A percentile compares a stretch with the other conserved stretches of the same genome.
Evolutionary conservation across 129 eudicot species (phyloP).

Genomic region (Artemisia tridentata): DNA sequence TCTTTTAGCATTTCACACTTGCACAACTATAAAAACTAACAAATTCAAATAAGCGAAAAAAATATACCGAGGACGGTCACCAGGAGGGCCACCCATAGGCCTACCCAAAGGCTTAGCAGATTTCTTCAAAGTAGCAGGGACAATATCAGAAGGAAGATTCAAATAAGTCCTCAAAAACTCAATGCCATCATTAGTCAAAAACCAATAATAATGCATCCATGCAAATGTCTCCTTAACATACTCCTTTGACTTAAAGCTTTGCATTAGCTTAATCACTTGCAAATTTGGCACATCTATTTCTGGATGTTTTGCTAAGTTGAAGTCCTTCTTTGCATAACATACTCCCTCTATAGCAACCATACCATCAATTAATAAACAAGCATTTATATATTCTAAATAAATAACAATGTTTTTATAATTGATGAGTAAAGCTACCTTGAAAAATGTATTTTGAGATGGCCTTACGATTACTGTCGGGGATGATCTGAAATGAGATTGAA

Average conservation of each 20-base stretch:
- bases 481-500: conserved; percentile 45
- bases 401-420: no score
- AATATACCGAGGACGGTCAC: conserved; percentile 77
- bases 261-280: conserved; percentile 95
- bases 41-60: no score
- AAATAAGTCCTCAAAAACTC: conserved; percentile 88
- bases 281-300: conserved; percentile 86
- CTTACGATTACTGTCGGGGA: conserved; percentile 76
- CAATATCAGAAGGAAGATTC: conserved; percentile 88
- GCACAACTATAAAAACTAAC: background rate
- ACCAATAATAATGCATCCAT: conserved; percentile 97
- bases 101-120: conserved; percentile 79
- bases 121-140: conserved; percentile 87
- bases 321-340: conserved; percentile 80
- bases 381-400: no score
- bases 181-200: conserved; percentile 84
- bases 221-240: conserved; percentile 93
- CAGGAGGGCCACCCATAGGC: conserved; percentile 72
- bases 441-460: conserved; percentile 84
- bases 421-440: conserved; percentile 42
- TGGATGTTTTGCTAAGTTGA: conserved; percentile 84
- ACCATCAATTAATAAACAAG: background rate
- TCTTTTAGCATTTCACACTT: no score
- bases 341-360: conserved; percentile 63
- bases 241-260: conserved; percentile 90